phyloP scores from a whole-genome alignment of 2,329 filamentous ascomycete species.

The Sporothrix pseudoabietina region DNA sequence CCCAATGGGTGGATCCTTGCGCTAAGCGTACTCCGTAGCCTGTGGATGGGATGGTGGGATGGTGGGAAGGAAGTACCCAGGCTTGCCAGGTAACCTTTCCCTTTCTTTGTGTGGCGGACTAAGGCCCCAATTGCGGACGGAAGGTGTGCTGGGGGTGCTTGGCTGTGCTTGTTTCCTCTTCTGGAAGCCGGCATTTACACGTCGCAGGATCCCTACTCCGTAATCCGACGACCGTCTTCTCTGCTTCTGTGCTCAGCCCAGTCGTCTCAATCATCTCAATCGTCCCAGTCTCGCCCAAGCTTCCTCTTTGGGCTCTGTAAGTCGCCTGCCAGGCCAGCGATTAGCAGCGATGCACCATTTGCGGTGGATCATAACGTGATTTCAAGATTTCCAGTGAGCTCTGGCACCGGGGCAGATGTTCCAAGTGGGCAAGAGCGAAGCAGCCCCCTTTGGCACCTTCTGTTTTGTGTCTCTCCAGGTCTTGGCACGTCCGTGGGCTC shows the following conservation, averaged over 20 bases:
- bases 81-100: not conserved
- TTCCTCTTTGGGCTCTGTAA: conserved; percentile 23
- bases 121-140: not conserved
- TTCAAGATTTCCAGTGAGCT: conserved; percentile 3
- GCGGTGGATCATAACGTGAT: conserved; percentile 19
- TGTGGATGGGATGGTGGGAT: not conserved
- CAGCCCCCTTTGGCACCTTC: conserved; percentile 17
- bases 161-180: conserved; percentile 11
- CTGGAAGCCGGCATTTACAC: conserved; percentile 22
- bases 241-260: too few species aligned
- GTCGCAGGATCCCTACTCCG: not conserved
- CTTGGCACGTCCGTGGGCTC: not conserved
- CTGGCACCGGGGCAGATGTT: not conserved
- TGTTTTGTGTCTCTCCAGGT: conserved; percentile 13
- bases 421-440: conserved; percentile 14
- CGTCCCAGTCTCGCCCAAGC: not conserved
- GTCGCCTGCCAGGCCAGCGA: not conserved
- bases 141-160: too few species aligned
- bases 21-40: not conserved
- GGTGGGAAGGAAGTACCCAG: not conserved
- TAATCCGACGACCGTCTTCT: not conserved
- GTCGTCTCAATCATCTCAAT: not conserved
- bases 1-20: conserved; percentile 15
- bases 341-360: conserved; percentile 1
- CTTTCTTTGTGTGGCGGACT: too few species aligned